Percentiles rank a stretch among this genome's conserved stretches.
Evolutionary conservation across 176 grass and related monocot genomes (phyloP).

Genomic region (Areca catechu): DNA sequence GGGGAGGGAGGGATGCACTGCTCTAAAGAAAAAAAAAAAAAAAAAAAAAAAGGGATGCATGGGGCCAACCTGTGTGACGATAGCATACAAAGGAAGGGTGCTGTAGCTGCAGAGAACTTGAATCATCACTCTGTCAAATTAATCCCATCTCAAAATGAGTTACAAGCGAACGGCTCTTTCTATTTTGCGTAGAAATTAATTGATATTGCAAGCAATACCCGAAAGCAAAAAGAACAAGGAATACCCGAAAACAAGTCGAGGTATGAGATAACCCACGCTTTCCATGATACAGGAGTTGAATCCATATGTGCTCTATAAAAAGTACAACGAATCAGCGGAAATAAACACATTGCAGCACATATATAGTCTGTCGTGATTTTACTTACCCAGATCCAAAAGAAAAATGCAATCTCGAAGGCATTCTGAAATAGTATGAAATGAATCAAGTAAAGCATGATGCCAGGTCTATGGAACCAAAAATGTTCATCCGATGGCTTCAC

Average conservation of each 20-base stretch:
- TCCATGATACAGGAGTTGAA: conserved; percentile 82
- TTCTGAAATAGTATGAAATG: conserved; percentile 98
- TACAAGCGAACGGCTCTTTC: not conserved
- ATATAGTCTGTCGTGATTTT: not conserved
- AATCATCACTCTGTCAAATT: conserved; percentile 11
- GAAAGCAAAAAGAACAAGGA: conserved; percentile 22
- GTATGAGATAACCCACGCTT: conserved; percentile 40
- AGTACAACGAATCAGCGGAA: not conserved
- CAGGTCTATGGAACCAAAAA: conserved; percentile 73
- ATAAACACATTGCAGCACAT: not conserved
- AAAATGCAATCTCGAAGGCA: conserved; percentile 84
- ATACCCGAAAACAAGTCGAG: conserved; percentile 62
- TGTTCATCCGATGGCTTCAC: conserved; percentile 60
- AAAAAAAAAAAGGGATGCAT: not conserved
- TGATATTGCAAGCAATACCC: conserved; percentile 22
- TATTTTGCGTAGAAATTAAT: not conserved
- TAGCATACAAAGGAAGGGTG: conserved; percentile 28
- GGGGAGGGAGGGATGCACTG: not conserved
- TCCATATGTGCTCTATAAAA: conserved; percentile 50
- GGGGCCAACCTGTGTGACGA: conserved; percentile 14
- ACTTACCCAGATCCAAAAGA: conserved; percentile 70
- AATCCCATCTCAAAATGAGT: not conserved
- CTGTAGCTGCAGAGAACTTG: conserved; percentile 25
- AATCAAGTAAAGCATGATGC: conserved; percentile 59
- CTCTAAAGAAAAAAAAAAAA: not conserved